Conservation (phyloP, 2,329 filamentous ascomycete species). For the Emydomyces testavorans region DNA sequence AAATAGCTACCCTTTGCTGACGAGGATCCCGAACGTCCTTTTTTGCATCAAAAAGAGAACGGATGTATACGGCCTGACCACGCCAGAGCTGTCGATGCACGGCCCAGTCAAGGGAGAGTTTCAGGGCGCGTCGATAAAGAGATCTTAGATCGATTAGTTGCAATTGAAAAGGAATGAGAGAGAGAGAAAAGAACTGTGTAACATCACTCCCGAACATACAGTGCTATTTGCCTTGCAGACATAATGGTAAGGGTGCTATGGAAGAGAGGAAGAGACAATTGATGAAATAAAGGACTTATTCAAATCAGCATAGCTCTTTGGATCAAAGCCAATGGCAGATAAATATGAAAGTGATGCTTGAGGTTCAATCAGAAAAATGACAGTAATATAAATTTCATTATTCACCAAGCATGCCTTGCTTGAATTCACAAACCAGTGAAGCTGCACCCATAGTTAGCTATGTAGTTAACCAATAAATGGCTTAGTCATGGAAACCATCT, state of each 20-base stretch:
- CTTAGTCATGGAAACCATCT: no score
- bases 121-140: conserved; percentile 84
- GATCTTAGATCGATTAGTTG: conserved; percentile 34
- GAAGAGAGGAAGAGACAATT: background rate
- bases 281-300: background rate
- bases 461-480: no score
- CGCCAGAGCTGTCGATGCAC: conserved; percentile 90
- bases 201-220: conserved; percentile 27
- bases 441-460: no score
- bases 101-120: conserved; percentile 89
- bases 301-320: background rate
- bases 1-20: conserved; percentile 61
- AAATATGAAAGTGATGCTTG: no score
- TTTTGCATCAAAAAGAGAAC: conserved; percentile 90
- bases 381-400: no score
- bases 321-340: background rate
- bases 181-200: no score
- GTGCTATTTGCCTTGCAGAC: conserved; percentile 23
- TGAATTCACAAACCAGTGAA: no score
- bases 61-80: conserved; percentile 90
- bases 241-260: conserved; percentile 7
- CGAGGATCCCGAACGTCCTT: conserved; percentile 70
- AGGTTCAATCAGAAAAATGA: no score
- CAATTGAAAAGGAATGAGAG: no score
- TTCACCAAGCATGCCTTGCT: no score